Evolutionary conservation across 306 rosid genomes (phyloP).

Genomic region (Acacia melanoxylon): DNA sequence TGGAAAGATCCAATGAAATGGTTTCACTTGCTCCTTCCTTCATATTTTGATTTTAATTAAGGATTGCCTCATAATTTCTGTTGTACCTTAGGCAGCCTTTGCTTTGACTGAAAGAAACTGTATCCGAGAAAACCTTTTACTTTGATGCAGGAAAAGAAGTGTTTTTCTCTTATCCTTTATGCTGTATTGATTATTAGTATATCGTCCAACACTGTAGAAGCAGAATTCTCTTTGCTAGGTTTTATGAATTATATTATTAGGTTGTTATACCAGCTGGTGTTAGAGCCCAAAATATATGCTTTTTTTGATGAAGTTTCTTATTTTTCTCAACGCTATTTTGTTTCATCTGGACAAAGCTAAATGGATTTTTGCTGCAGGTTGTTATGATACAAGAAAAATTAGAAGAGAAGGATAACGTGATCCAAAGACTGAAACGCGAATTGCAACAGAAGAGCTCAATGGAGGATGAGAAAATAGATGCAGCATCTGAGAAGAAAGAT

Average conservation of each 20-base stretch:
- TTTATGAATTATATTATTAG: neutral
- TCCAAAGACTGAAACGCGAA: constrained; percentile 52
- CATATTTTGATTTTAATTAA: constrained; percentile 1
- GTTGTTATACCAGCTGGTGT: neutral
- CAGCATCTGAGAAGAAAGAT: constrained; percentile 30
- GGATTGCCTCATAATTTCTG: constrained; percentile 1
- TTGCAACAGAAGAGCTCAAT: constrained; percentile 43
- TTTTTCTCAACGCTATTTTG: neutral
- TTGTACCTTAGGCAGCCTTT: constrained; percentile 16
- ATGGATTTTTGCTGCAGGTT: constrained; percentile 33
- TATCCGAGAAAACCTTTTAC: neutral
- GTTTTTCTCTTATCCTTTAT: neutral
- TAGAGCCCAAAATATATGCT: neutral
- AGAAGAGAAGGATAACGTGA: constrained; percentile 40
- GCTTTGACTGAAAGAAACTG: neutral
- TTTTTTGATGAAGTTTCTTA: neutral
- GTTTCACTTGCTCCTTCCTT: constrained; percentile 36
- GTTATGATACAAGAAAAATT: constrained; percentile 41
- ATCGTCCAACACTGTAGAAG: neutral
- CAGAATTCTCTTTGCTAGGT: neutral
- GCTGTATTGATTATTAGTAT: neutral
- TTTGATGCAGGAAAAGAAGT: neutral
- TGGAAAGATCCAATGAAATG: constrained; percentile 92
- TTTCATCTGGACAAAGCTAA: neutral
- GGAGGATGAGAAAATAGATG: constrained; percentile 50